phyloP scores from a whole-genome alignment of 1,139 yeast species.

The Hemisphaericaspora xylanilytica region DNA sequence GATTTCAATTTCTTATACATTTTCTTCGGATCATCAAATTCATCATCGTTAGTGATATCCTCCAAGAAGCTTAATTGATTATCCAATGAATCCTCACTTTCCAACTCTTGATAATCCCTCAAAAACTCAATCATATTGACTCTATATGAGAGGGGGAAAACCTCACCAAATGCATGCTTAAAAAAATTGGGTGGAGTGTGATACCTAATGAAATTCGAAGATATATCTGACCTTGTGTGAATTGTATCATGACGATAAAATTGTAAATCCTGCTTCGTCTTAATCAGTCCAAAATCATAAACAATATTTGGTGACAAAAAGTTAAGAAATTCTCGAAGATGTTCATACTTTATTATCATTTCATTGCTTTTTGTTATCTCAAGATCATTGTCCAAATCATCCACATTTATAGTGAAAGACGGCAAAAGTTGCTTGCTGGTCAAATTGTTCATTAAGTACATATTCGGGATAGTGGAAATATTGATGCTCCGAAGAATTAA shows the following conservation, averaged over 20 bases:
- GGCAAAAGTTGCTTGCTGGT: conserved; percentile 19
- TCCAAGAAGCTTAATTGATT: conserved; percentile 39
- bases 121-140: conserved; percentile 35
- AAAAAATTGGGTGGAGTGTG: conserved; percentile 8
- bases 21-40: conserved; percentile 28
- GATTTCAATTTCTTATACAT: conserved; percentile 25
- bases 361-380: conserved; percentile 30
- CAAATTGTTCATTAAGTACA: conserved; percentile 41
- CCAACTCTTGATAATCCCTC: conserved; percentile 21
- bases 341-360: conserved; percentile 27
- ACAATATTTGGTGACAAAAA: conserved; percentile 36
- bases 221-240: conserved; percentile 1
- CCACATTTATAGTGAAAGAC: conserved; percentile 37
- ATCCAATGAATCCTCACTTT: conserved; percentile 24
- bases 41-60: conserved; percentile 36
- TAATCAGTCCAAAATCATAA: conserved; percentile 36
- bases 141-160: conserved; percentile 37
- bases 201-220: conserved; percentile 6
- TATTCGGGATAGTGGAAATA: conserved; percentile 55
- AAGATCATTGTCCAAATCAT: conserved; percentile 30
- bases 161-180: conserved; percentile 15
- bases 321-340: conserved; percentile 34
- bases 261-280: conserved; percentile 15
- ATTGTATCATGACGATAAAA: conserved; percentile 10
- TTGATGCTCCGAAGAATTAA: conserved; percentile 63